Conservation (phyloP, 202 grass and related monocot species). For the Zizania palustris region DNA sequence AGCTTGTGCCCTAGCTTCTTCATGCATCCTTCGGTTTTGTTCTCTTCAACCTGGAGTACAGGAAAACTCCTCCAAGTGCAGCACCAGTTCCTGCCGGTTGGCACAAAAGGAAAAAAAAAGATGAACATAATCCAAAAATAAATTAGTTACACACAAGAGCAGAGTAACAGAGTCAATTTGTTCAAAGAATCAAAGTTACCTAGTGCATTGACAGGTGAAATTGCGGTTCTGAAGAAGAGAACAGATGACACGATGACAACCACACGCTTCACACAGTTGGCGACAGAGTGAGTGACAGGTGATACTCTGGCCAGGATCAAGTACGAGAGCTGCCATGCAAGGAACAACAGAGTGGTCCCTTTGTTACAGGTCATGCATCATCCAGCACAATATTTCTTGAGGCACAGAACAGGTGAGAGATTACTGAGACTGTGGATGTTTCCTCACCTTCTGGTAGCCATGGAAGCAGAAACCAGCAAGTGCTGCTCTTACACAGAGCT, state of each 20-base stretch:
- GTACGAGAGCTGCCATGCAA: slow-evolving; percentile 50
- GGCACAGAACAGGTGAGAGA: neutral
- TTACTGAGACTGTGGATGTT: neutral
- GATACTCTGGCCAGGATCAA: slow-evolving; percentile 64
- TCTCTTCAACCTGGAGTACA: slow-evolving; percentile 71
- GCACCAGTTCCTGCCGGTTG: slow-evolving; percentile 61
- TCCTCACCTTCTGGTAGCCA: slow-evolving; percentile 85
- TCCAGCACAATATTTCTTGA: neutral
- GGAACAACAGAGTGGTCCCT: neutral
- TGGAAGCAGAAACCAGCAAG: slow-evolving; percentile 87
- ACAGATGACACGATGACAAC: slow-evolving; percentile 68
- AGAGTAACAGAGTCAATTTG: neutral
- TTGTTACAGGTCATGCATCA: slow-evolving; percentile 17
- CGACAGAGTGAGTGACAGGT: slow-evolving; percentile 67
- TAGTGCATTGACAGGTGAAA: slow-evolving; percentile 63
- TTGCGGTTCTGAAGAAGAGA: slow-evolving; percentile 68
- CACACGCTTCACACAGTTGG: slow-evolving; percentile 72
- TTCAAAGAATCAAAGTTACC: slow-evolving; percentile 44
- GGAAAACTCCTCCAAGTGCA: slow-evolving; percentile 62
- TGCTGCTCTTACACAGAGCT: slow-evolving; percentile 63
- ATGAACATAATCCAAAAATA: neutral
- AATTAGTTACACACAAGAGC: neutral
- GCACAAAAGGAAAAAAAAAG: neutral
- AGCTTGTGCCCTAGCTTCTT: neutral
- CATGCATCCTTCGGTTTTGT: slow-evolving; percentile 49